Evolutionary conservation across 257 asterid genomes (phyloP).

Genomic region (Haberlea rhodopensis): DNA sequence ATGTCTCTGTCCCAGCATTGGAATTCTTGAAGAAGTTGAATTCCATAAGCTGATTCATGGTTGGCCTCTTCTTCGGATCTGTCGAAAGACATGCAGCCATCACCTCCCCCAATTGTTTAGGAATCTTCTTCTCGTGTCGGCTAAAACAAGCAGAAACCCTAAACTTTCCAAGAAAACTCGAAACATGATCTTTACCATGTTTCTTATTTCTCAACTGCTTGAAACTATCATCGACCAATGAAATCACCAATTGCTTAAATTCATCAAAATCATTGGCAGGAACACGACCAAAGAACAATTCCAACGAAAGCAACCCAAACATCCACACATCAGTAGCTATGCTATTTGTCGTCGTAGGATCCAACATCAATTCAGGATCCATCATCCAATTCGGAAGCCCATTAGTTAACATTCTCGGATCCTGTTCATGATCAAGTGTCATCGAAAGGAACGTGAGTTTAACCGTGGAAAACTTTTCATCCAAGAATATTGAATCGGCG

Average conservation of each 20-base stretch:
- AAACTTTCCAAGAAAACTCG: background rate
- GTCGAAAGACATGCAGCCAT: constrained; percentile 1
- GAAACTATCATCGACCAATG: background rate
- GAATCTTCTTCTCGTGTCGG: background rate
- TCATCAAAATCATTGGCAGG: constrained; percentile 1
- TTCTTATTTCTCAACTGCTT: background rate
- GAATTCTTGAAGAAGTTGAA: background rate
- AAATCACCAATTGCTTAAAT: background rate
- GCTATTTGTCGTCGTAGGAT: background rate
- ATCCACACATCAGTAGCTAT: constrained; percentile 20
- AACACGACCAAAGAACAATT: constrained; percentile 20
- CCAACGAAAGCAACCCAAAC: constrained; percentile 26
- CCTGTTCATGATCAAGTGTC: background rate
- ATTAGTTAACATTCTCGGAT: background rate
- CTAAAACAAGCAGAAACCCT: background rate
- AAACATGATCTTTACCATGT: background rate
- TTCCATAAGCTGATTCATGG: background rate
- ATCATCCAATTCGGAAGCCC: background rate
- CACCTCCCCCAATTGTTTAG: constrained; percentile 1
- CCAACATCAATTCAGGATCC: background rate
- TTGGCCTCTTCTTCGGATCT: constrained; percentile 15
- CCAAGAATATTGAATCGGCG: constrained; percentile 13
- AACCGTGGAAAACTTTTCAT: background rate
- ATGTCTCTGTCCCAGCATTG: background rate
- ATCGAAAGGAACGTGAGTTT: constrained; percentile 2